Percentiles rank a stretch among this genome's conserved stretches.
phyloP scores from a whole-genome alignment of 768 basidiomycete genomes.

The Lanmaoa pseudosensibilis region DNA sequence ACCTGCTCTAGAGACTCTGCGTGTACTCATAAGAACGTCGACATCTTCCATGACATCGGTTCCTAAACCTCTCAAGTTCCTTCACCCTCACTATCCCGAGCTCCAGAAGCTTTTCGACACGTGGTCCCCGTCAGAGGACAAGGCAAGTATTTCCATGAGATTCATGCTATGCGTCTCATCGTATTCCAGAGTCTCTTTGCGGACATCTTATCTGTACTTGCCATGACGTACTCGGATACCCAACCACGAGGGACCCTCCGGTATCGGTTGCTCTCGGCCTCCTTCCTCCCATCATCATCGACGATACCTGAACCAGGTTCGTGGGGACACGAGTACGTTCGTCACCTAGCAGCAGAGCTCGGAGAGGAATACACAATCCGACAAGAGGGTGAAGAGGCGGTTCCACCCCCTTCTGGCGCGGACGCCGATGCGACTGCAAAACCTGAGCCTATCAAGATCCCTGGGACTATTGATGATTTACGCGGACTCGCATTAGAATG shows the following conservation, averaged over 20 bases:
- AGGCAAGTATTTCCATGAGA: slow-evolving; percentile 31
- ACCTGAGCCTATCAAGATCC: slow-evolving; percentile 34
- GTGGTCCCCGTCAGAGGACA: slow-evolving; percentile 77
- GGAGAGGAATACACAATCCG: slow-evolving; percentile 86
- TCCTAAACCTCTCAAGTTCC: slow-evolving; percentile 97
- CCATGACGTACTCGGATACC: slow-evolving; percentile 99
- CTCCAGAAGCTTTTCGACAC: slow-evolving; percentile 81
- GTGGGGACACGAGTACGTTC: slow-evolving; percentile 99
- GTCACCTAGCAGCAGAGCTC: slow-evolving; percentile 94
- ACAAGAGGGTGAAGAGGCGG: slow-evolving; percentile 50
- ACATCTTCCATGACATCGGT: slow-evolving; percentile 99
- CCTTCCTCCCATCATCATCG: slow-evolving; percentile 61
- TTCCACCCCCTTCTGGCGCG: slow-evolving; percentile 21
- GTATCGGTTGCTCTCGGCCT: slow-evolving; percentile 83
- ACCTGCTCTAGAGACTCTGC: slow-evolving; percentile 89
- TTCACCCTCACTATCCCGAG: slow-evolving; percentile 89
- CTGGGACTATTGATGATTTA: slow-evolving; percentile 71
- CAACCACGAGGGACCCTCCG: slow-evolving; percentile 93
- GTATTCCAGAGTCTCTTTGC: slow-evolving; percentile 80
- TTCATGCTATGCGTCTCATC: not conserved
- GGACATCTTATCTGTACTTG: slow-evolving; percentile 95
- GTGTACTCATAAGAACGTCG: slow-evolving; percentile 91
- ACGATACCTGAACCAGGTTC: slow-evolving; percentile 85
- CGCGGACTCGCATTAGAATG: slow-evolving; percentile 77
- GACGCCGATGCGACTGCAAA: slow-evolving; percentile 32